Evolutionary conservation across 352 stramenopile species (phyloP).

Genomic region (Blastocystis sp.): DNA sequence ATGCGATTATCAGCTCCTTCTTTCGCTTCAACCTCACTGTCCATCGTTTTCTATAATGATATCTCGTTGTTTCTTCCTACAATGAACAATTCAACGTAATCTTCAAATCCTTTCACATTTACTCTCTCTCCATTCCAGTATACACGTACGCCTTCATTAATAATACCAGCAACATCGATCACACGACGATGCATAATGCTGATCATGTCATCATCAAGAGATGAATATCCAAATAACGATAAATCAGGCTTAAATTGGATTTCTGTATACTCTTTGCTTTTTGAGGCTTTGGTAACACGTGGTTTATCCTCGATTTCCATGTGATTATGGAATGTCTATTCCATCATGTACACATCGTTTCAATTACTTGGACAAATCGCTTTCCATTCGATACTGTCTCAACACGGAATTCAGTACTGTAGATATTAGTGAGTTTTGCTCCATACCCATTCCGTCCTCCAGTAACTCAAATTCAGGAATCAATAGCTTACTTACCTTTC

Average conservation of each 20-base stretch:
- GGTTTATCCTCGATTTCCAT: constrained; percentile 84
- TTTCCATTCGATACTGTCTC: constrained; percentile 90
- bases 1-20: constrained; percentile 66
- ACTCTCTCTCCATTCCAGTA: constrained; percentile 67
- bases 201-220: constrained; percentile 83
- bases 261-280: constrained; percentile 84
- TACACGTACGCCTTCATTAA: constrained; percentile 79
- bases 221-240: constrained; percentile 85
- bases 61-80: constrained; percentile 66
- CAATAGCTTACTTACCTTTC: constrained; percentile 71
- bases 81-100: constrained; percentile 85
- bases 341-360: no score
- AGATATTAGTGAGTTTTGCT: constrained; percentile 99
- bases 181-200: constrained; percentile 88
- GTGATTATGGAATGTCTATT: constrained; percentile 90
- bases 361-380: constrained; percentile 76
- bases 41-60: background rate
- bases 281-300: constrained; percentile 68
- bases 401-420: constrained; percentile 94
- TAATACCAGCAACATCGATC: constrained; percentile 92
- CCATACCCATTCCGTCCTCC: constrained; percentile 92
- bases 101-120: constrained; percentile 71
- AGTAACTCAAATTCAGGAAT: constrained; percentile 67
- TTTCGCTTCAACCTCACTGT: background rate
- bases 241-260: constrained; percentile 95